These are phyloP conservation scores for Hyaloperonospora brassicae DNA, from an alignment of 352 stramenopile genomes.

Conservation along the genomic window DNA sequence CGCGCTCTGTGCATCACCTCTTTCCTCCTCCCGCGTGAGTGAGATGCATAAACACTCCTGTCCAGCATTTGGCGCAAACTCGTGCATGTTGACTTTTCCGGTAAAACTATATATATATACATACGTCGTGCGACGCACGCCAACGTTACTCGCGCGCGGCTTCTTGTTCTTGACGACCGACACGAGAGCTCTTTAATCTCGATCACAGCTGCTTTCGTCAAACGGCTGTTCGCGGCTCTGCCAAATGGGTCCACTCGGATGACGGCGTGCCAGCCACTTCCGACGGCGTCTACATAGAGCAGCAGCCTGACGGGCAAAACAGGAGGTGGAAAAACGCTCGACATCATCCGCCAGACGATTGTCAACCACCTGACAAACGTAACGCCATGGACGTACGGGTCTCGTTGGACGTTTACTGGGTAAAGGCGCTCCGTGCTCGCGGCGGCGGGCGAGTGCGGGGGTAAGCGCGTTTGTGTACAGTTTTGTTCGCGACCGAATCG, in stretches of 20 bases:
- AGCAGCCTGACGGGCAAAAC: conserved; percentile 26
- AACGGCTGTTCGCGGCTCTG: conserved; percentile 15
- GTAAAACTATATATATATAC: too few relatives aligned
- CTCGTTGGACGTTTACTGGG: too few relatives aligned
- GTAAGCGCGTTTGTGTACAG: too few relatives aligned
- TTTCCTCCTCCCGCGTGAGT: too few relatives aligned
- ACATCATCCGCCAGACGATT: conserved; percentile 20
- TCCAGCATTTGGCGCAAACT: too few relatives aligned
- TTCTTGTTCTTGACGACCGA: conserved; percentile 16
- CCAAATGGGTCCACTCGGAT: neutral
- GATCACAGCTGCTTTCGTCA: conserved; percentile 20
- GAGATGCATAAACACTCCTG: too few relatives aligned
- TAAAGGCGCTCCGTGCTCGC: too few relatives aligned
- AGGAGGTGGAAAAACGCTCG: conserved; percentile 14
- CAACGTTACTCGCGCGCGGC: conserved; percentile 24
- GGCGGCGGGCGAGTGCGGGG: too few relatives aligned
- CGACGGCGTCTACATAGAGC: conserved; percentile 19
- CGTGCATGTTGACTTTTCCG: too few relatives aligned
- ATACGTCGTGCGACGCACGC: conserved; percentile 1
- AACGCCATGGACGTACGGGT: too few relatives aligned
- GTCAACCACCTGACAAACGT: neutral
- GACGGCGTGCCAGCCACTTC: conserved; percentile 12
- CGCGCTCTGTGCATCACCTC: too few relatives aligned
- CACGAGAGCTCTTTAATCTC: conserved; percentile 20
- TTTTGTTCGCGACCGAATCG: too few relatives aligned